Conservation (phyloP, 2,329 filamentous ascomycete genomes). For the Trichoderma atroviride region DNA sequence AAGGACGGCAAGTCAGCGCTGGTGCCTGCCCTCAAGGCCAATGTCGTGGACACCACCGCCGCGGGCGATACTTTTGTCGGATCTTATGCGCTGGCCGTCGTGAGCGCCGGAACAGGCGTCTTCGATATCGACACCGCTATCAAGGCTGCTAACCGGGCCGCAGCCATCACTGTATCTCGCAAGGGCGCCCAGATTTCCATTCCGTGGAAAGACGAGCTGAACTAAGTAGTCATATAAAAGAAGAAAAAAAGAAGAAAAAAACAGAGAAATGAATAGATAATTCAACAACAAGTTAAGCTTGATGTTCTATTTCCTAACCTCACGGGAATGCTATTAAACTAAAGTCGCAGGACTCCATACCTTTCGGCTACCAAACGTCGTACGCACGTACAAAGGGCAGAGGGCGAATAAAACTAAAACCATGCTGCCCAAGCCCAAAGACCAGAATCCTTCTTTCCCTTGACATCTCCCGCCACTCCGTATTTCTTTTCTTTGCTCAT, state of each 20-base stretch:
- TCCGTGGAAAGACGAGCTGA: slow-evolving; percentile 49
- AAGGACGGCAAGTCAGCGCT: slow-evolving; percentile 47
- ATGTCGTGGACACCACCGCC: slow-evolving; percentile 88
- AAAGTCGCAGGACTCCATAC: neutral
- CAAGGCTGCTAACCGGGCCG: slow-evolving; percentile 55
- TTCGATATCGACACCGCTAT: slow-evolving; percentile 61
- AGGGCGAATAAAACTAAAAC: slow-evolving; percentile 5
- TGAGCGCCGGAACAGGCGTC: slow-evolving; percentile 44
- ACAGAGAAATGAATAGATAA: slow-evolving; percentile 12
- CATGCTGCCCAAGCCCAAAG: slow-evolving; percentile 34
- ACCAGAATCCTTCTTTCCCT: slow-evolving; percentile 34
- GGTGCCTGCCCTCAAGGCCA: slow-evolving; percentile 67
- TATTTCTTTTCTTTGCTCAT: neutral
- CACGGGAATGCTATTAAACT: neutral
- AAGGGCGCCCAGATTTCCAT: slow-evolving; percentile 50
- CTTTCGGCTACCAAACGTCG: neutral
- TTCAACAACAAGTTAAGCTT: slow-evolving; percentile 25
- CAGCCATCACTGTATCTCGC: slow-evolving; percentile 46
- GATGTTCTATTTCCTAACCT: neutral
- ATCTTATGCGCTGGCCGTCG: slow-evolving; percentile 76
- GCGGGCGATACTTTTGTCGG: slow-evolving; percentile 96
- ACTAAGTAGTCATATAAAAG: slow-evolving; percentile 31
- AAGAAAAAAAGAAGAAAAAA: slow-evolving; percentile 26
- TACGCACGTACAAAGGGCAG: neutral
- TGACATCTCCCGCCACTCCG: slow-evolving; percentile 17